Conservation (phyloP, 768 basidiomycete genomes). For the Gyrodon lividus region DNA sequence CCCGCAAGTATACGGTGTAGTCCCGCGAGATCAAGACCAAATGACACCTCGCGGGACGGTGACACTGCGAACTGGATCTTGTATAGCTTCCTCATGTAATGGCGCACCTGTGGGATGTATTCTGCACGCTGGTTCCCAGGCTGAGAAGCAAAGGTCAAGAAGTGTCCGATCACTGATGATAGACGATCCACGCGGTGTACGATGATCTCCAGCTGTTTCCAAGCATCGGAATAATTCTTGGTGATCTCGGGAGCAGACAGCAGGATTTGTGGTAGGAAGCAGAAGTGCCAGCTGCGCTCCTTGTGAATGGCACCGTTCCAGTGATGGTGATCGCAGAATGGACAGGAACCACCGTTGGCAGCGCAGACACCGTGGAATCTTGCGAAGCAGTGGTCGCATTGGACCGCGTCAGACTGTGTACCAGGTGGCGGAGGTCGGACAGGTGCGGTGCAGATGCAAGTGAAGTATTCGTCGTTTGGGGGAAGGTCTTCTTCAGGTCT, state of each 20-base stretch:
- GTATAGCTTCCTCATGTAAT: slow-evolving; percentile 89
- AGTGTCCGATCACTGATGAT: slow-evolving; percentile 73
- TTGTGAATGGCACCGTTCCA: slow-evolving; percentile 87
- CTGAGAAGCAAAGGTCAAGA: slow-evolving; percentile 69
- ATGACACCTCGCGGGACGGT: slow-evolving; percentile 76
- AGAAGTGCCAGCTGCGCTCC: slow-evolving; percentile 81
- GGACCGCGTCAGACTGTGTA: slow-evolving; percentile 76
- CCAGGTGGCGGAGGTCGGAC: slow-evolving; percentile 81
- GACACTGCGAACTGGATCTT: slow-evolving; percentile 89
- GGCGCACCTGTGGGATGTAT: slow-evolving; percentile 79
- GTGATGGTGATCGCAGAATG: slow-evolving; percentile 89
- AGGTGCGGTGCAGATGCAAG: slow-evolving; percentile 76
- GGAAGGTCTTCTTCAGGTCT: slow-evolving; percentile 77
- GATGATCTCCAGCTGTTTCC: slow-evolving; percentile 77
- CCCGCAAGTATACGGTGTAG: slow-evolving; percentile 79
- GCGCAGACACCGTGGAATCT: slow-evolving; percentile 85
- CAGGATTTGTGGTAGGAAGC: slow-evolving; percentile 70
- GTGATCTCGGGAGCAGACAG: slow-evolving; percentile 75
- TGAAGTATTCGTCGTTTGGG: slow-evolving; percentile 77
- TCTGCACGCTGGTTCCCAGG: slow-evolving; percentile 71
- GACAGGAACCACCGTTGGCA: slow-evolving; percentile 86
- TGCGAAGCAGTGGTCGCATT: slow-evolving; percentile 87
- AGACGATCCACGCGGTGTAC: slow-evolving; percentile 79
- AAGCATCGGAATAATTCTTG: slow-evolving; percentile 75
- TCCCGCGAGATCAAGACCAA: slow-evolving; percentile 78